Conservation (phyloP, 306 rosid genomes). For the Citrullus mucosospermus region DNA sequence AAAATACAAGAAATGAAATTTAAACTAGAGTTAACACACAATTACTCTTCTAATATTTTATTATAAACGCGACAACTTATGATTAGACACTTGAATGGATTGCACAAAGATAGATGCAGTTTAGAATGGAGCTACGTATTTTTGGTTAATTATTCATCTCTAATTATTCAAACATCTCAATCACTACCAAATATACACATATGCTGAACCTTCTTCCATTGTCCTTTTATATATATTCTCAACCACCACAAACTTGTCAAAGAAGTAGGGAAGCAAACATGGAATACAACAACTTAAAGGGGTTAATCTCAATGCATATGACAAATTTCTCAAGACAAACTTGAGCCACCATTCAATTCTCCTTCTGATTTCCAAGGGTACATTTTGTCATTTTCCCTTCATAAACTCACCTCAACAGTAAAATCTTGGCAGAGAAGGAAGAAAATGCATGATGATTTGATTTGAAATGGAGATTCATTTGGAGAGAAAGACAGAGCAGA, state of each 20-base stretch:
- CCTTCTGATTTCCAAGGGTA: background rate
- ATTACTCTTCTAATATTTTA: too few relatives aligned
- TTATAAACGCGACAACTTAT: too few relatives aligned
- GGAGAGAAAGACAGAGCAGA: background rate
- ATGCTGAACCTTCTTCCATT: conserved; percentile 8
- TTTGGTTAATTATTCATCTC: background rate
- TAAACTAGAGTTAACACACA: too few relatives aligned
- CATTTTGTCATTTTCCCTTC: too few relatives aligned
- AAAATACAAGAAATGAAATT: too few relatives aligned
- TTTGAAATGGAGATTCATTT: too few relatives aligned
- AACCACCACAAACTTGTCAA: conserved; percentile 20
- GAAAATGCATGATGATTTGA: background rate
- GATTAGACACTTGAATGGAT: too few relatives aligned
- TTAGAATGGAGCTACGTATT: too few relatives aligned
- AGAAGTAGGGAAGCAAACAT: background rate
- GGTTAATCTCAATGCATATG: background rate
- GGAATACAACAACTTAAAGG: background rate
- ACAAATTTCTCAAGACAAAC: background rate
- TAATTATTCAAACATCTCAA: conserved; percentile 15
- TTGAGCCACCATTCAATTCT: background rate
- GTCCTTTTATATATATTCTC: conserved; percentile 20
- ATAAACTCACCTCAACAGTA: too few relatives aligned
- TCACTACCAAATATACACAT: conserved; percentile 26
- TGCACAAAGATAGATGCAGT: too few relatives aligned
- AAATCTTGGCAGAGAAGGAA: background rate